Conservation (phyloP, 176 grass and related monocot species). For the Rhynchospora tenuis region DNA sequence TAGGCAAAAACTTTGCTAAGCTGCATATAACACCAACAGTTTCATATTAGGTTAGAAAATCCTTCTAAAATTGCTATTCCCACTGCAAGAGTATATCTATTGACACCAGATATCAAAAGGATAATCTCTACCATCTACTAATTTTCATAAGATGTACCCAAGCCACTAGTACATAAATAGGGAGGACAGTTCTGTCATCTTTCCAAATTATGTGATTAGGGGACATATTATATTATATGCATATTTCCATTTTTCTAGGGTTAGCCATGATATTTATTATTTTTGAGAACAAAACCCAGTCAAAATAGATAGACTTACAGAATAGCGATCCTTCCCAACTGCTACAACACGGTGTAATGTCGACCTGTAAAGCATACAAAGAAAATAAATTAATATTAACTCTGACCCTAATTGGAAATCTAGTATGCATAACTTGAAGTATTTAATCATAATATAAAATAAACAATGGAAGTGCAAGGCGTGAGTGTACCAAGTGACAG, state of each 20-base stretch:
- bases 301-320: conserved; percentile 35
- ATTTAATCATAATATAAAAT: background rate
- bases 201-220: background rate
- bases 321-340: conserved; percentile 67
- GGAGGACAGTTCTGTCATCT: background rate
- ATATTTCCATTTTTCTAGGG: background rate
- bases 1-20: conserved; percentile 7
- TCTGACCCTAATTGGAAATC: background rate
- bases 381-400: too few species aligned
- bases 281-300: background rate
- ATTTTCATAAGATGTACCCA: background rate
- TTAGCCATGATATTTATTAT: background rate
- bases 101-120: background rate
- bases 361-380: too few species aligned
- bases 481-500: background rate
- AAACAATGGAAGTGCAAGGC: background rate
- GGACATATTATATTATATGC: background rate
- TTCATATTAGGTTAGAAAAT: background rate
- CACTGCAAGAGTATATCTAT: background rate
- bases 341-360: conserved; percentile 66
- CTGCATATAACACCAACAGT: background rate
- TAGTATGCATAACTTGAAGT: background rate
- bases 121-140: background rate
- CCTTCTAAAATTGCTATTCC: background rate
- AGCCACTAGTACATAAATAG: background rate